Evolutionary conservation across 192 early-diverging fungal species (phyloP).

Genomic region (Mortierella antarctica): DNA sequence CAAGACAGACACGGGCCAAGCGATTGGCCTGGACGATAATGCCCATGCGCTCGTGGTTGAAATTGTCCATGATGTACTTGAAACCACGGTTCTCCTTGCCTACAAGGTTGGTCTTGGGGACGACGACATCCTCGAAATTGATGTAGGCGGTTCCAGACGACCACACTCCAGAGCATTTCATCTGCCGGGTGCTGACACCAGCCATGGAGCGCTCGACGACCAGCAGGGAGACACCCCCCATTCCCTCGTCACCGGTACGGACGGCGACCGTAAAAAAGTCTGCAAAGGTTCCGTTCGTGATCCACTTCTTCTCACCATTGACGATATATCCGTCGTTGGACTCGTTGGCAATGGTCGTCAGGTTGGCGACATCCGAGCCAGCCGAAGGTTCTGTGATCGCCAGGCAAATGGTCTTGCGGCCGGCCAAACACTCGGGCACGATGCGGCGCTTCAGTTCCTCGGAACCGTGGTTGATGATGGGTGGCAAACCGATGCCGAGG

Average conservation of each 20-base stretch:
- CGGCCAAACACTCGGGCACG: constrained; percentile 69
- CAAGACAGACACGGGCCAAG: constrained; percentile 87
- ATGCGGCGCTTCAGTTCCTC: constrained; percentile 76
- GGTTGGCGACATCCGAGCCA: constrained; percentile 81
- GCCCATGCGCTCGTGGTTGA: constrained; percentile 85
- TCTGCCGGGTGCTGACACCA: constrained; percentile 80
- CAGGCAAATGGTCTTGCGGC: constrained; percentile 83
- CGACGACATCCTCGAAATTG: constrained; percentile 87
- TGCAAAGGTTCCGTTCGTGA: constrained; percentile 83
- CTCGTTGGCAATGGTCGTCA: constrained; percentile 74
- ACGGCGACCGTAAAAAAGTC: constrained; percentile 86
- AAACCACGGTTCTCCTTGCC: constrained; percentile 88
- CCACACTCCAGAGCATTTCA: constrained; percentile 87
- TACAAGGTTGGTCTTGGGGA: constrained; percentile 85
- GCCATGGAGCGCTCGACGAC: constrained; percentile 79
- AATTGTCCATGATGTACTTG: constrained; percentile 77
- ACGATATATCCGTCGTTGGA: constrained; percentile 79
- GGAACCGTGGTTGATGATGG: constrained; percentile 74
- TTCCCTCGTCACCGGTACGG: constrained; percentile 81
- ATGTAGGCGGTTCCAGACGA: constrained; percentile 85
- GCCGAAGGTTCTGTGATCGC: constrained; percentile 82
- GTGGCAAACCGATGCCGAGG: constrained; percentile 79
- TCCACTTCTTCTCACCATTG: constrained; percentile 93
- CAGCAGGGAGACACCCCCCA: constrained; percentile 80
- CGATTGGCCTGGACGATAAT: constrained; percentile 85